Evolutionary conservation across 495 filamentous ascomycete genomes (phyloP), one percentile per base, ranked within the genome.

Genomic region (Penicillium dipodomyicola): DNA sequence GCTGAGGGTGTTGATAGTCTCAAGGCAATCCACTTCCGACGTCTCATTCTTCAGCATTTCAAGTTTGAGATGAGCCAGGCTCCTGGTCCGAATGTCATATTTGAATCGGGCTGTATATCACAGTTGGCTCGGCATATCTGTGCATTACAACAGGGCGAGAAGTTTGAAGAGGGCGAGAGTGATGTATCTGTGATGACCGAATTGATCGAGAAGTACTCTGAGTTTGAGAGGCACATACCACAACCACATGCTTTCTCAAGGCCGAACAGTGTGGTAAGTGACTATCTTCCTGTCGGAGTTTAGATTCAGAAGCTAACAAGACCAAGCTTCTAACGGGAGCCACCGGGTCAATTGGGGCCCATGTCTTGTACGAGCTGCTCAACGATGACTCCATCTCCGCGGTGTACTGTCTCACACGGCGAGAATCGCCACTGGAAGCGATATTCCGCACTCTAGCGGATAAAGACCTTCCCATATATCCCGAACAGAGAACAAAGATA

Each of bases 1-100:
- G 65, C 75, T 0, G 69, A 76, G 7, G 84, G 84, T 8, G 61
- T 87, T n/a, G 82, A 85, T 61, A 85, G 83, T 52, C 64, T 87
- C n/a, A 79, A 80, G 45, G 80, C 83, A 5, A 84, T 84, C 17
- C 79, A 83, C 46, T 64, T 86, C 45, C 75, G 81, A 32, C 70
- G 77, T 10, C 61, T 81, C 5, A 73, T 87, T 20, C 65, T 80
- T 22, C 69, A 73, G 12, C 67, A 77, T 33, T 74, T 82, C 40
- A 68, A 71, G 23, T 65, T 81, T 7, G 65, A 64, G 1, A 51
- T 65, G 27, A 49, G 56, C 55, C 57, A 59, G 3, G 49, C 58
- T 66, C 57, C 77, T 50, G 56, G 65, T 51, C 68, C 66, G 45
- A 85, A 83, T 45, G 63, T 80, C 5, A 75, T 85, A 15, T 83